Evolutionary conservation across 2,329 filamentous ascomycete species (phyloP).

Genomic region (Apiospora hydei): DNA sequence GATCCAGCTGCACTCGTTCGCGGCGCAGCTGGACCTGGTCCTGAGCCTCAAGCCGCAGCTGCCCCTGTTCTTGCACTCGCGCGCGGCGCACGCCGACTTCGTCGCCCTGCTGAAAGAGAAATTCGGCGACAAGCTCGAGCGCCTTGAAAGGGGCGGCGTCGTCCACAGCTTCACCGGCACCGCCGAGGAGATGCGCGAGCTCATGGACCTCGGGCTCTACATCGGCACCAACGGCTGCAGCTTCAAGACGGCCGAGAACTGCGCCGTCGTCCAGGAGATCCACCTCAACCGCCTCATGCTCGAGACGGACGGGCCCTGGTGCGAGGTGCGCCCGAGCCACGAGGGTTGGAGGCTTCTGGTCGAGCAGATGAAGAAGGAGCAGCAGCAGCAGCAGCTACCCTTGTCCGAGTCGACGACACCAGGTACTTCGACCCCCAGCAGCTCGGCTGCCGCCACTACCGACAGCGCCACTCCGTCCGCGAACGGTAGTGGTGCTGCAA

Average conservation of each 20-base stretch:
- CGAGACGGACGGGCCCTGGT: slow-evolving; percentile 98
- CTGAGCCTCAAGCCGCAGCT: slow-evolving; percentile 73
- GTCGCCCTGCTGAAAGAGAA: slow-evolving; percentile 70
- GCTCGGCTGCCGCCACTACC: slow-evolving; percentile 19
- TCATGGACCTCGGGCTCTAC: slow-evolving; percentile 83
- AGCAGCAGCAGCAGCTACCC: background rate
- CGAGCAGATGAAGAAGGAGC: slow-evolving; percentile 40
- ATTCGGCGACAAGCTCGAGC: slow-evolving; percentile 65
- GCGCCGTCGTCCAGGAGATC: slow-evolving; percentile 81
- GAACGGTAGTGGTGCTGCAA: slow-evolving; percentile 30
- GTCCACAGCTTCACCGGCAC: slow-evolving; percentile 97
- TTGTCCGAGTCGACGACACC: slow-evolving; percentile 8
- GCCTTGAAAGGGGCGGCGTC: slow-evolving; percentile 77
- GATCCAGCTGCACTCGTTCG: slow-evolving; percentile 85
- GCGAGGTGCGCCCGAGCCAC: slow-evolving; percentile 89
- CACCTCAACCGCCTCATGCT: slow-evolving; percentile 85
- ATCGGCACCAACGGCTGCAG: slow-evolving; percentile 97
- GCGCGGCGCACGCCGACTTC: slow-evolving; percentile 88
- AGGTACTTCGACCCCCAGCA: slow-evolving; percentile 24
- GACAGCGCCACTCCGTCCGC: slow-evolving; percentile 20
- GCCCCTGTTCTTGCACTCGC: slow-evolving; percentile 90
- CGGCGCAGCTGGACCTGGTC: slow-evolving; percentile 80
- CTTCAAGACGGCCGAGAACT: slow-evolving; percentile 92
- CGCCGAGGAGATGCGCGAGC: slow-evolving; percentile 79
- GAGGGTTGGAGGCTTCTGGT: slow-evolving; percentile 78